Base-by-base conservation (phyloP, 2,329 filamentous ascomycete genomes). In the Ceratocystis huliohia region DNA sequence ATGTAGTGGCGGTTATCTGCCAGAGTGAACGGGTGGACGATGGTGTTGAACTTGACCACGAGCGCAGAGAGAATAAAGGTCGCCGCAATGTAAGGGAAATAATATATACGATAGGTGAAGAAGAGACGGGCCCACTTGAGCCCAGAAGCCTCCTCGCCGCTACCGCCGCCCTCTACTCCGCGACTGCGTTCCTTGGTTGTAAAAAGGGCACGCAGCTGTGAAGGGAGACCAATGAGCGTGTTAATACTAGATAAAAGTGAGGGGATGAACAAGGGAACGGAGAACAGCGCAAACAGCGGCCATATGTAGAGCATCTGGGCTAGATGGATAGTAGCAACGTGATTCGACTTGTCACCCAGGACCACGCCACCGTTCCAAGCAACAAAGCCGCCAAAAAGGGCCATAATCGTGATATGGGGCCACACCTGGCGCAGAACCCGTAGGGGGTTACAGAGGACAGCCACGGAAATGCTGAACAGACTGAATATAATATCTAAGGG, bases 1-100 rank as follows among this genome's bases (percentile, higher is more conserved):
- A 96, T 88, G 78, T 96, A 99, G 75, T 99, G 94, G 1, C 94
- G 82, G 75, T 99, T 99, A 75, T 99, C 94, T 44, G 94, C 94
- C 0, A 97, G 82, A 0, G 92, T 96, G 74, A 97, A 99, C 0
- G 94, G 93, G 73, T 99, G 94, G 56, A 97, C 84, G 69, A 96
- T 88, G 44, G 94, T 99, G 80, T 96, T 97, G 80, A 83, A 88
- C 69, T 84, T 83, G 28, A 96, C 85, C 22, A 85, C 74, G 13
- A 73, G 70, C 1, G 78, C 59, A 0, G 80, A 79, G 6, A 76
- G 66, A 5, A 72, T 65, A 0, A 79, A 61, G 2, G 77, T 76
- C 1, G 70, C 69, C 6, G 74, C 37, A 3, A 79, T 57, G 48
- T 78, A 76, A 7, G 77, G 22, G 0, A 72, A 69, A 68, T 76